These are phyloP conservation scores for Durusdinium trenchii DNA, from an alignment of 73 alveolate species.

Conservation along the genomic window DNA sequence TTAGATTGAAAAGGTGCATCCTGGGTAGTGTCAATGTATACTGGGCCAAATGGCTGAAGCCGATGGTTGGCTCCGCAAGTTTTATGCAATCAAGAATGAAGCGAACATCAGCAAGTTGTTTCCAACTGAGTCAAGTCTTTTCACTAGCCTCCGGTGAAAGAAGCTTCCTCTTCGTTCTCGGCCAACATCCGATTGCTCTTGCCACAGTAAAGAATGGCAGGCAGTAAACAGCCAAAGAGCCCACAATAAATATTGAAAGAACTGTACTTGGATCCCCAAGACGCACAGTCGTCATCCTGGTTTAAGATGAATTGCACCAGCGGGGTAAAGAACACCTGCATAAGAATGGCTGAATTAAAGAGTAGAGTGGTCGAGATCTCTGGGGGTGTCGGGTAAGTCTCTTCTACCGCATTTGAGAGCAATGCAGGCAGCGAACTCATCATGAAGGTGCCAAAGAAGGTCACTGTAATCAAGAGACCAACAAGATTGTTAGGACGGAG, in stretches of 20 bases:
- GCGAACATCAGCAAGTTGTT: too few species aligned
- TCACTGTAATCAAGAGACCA: conserved; percentile 36
- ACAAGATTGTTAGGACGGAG: conserved; percentile 66
- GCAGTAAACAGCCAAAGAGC: conserved; percentile 49
- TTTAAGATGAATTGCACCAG: neutral
- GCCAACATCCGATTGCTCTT: conserved; percentile 72
- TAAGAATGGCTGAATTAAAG: conserved; percentile 67
- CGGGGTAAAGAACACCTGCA: conserved; percentile 79
- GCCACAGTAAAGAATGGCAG: conserved; percentile 53
- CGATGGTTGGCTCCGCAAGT: too few species aligned
- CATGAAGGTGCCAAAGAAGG: conserved; percentile 72
- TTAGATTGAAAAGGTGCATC: too few species aligned
- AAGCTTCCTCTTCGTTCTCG: conserved; percentile 3
- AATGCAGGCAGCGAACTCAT: conserved; percentile 80
- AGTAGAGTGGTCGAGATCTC: conserved; percentile 83
- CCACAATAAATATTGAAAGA: conserved; percentile 24
- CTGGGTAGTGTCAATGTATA: too few species aligned
- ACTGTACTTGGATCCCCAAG: conserved; percentile 88
- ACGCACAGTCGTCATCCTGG: conserved; percentile 59
- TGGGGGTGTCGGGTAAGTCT: conserved; percentile 62
- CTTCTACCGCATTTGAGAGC: conserved; percentile 82
- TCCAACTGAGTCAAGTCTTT: too few species aligned
- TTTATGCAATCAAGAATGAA: too few species aligned
- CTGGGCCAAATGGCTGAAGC: too few species aligned
- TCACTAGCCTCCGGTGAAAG: conserved; percentile 29